These are phyloP conservation scores for Aspergillus persii DNA, from an alignment of 2,329 filamentous ascomycete species.

Conservation along the genomic window DNA sequence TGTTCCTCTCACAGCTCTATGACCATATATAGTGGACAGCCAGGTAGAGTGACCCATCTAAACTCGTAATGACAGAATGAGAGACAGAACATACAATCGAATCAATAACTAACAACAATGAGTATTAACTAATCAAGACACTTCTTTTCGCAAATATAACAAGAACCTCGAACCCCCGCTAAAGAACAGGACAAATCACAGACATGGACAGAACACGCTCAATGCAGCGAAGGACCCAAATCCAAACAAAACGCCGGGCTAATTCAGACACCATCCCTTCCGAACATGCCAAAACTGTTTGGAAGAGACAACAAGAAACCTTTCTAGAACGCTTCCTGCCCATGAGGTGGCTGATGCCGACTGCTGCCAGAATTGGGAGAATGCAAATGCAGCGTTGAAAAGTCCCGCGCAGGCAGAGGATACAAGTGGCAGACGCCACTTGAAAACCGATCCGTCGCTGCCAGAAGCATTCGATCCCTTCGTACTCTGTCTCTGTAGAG, in stretches of 20 bases:
- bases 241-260: neutral
- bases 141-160: neutral
- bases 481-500: neutral
- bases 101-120: neutral
- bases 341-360: constrained; percentile 12
- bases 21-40: too few relatives aligned
- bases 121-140: neutral
- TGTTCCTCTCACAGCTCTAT: too few relatives aligned
- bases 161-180: neutral
- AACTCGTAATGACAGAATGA: too few relatives aligned
- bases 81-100: neutral
- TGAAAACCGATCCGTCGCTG: neutral
- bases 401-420: neutral
- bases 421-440: neutral
- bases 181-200: neutral
- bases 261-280: constrained; percentile 19
- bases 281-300: constrained; percentile 12
- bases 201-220: constrained; percentile 4
- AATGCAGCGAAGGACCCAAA: constrained; percentile 1
- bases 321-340: constrained; percentile 13
- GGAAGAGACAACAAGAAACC: constrained; percentile 16
- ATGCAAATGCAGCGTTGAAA: neutral
- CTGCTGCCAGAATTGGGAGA: constrained; percentile 11
- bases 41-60: too few relatives aligned
- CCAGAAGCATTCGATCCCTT: neutral